These are phyloP conservation scores for Tuber microsphaerosporum DNA, from an alignment of 495 filamentous ascomycete genomes.

Conservation along the genomic window DNA sequence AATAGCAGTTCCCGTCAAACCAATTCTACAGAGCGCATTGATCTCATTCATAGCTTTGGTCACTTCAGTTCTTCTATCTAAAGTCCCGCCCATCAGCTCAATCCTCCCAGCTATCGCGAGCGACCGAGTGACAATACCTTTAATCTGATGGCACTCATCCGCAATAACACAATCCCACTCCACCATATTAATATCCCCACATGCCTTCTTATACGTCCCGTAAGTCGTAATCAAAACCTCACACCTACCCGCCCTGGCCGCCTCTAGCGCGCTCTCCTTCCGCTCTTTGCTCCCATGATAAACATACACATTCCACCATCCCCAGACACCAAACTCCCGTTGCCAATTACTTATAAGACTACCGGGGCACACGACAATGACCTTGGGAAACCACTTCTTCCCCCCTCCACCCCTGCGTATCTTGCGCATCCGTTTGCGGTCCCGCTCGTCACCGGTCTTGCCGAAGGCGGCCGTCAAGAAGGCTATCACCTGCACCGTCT, in stretches of 20 bases:
- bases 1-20: conserved; percentile 90
- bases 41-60: conserved; percentile 85
- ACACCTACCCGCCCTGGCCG: conserved; percentile 65
- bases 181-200: conserved; percentile 69
- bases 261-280: conserved; percentile 64
- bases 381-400: conserved; percentile 72
- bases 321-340: conserved; percentile 78
- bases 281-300: conserved; percentile 62
- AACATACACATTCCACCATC: conserved; percentile 84
- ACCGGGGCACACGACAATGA: conserved; percentile 81
- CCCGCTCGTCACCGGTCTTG: conserved; percentile 85
- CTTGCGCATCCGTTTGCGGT: conserved; percentile 86
- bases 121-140: conserved; percentile 43
- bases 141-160: conserved; percentile 91
- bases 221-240: conserved; percentile 96
- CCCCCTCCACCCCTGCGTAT: conserved; percentile 52
- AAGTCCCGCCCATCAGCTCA: conserved; percentile 9
- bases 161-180: conserved; percentile 96
- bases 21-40: conserved; percentile 88
- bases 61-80: conserved; percentile 61
- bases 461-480: conserved; percentile 91
- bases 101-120: neutral
- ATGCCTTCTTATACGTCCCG: conserved; percentile 70
- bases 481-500: conserved; percentile 93
- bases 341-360: conserved; percentile 86